Evolutionary conservation across 352 stramenopile genomes (phyloP).

Genomic region (Phytophthora foliorum): DNA sequence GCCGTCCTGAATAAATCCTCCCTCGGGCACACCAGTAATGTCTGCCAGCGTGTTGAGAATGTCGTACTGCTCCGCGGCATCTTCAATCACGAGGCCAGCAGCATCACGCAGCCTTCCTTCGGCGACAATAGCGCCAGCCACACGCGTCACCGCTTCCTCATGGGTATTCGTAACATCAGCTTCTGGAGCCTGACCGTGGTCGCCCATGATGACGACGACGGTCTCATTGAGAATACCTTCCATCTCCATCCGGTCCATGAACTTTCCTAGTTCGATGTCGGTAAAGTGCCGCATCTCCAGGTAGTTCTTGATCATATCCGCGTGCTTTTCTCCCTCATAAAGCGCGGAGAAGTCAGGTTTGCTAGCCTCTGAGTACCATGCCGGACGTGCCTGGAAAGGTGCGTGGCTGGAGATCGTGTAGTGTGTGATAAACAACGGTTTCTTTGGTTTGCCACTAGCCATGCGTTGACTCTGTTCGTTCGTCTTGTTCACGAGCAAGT

Average conservation of each 20-base stretch:
- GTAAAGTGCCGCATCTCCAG: slow-evolving; percentile 68
- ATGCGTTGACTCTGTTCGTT: slow-evolving; percentile 36
- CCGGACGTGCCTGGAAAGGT: slow-evolving; percentile 35
- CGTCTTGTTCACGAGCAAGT: slow-evolving; percentile 54
- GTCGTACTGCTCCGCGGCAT: slow-evolving; percentile 57
- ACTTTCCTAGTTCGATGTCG: slow-evolving; percentile 57
- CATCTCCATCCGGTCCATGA: slow-evolving; percentile 54
- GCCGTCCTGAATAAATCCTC: slow-evolving; percentile 61
- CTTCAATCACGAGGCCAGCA: slow-evolving; percentile 47
- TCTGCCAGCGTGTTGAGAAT: slow-evolving; percentile 69
- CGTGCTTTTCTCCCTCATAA: slow-evolving; percentile 45
- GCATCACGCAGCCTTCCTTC: slow-evolving; percentile 51
- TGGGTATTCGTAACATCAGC: slow-evolving; percentile 49
- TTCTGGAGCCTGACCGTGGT: slow-evolving; percentile 65
- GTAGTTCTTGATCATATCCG: slow-evolving; percentile 55
- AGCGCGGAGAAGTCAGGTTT: slow-evolving; percentile 64
- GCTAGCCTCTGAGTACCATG: slow-evolving; percentile 48
- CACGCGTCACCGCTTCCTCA: slow-evolving; percentile 48
- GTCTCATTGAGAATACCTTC: slow-evolving; percentile 63
- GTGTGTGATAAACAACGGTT: slow-evolving; percentile 58
- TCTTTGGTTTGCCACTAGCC: slow-evolving; percentile 28
- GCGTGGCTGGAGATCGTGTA: slow-evolving; percentile 69
- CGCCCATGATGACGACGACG: slow-evolving; percentile 58
- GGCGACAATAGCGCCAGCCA: slow-evolving; percentile 55
- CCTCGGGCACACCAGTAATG: slow-evolving; percentile 54